Evolutionary conservation across 2,329 filamentous ascomycete genomes (phyloP).

Genomic region (Aspergillus sclerotialis): DNA sequence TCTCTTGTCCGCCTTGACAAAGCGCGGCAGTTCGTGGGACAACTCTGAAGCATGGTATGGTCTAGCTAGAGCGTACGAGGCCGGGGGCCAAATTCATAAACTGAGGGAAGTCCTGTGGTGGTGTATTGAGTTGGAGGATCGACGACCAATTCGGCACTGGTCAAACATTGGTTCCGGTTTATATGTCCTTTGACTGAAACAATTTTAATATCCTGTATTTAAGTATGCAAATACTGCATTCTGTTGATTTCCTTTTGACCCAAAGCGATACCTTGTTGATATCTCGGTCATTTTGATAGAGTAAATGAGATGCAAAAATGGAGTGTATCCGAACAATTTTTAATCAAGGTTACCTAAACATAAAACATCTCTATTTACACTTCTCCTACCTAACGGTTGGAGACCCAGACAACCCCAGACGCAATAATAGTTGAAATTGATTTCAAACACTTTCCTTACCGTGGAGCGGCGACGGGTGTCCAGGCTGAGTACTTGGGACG

Average conservation of each 20-base stretch:
- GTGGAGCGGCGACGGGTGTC: constrained; percentile 29
- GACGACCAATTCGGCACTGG: constrained; percentile 73
- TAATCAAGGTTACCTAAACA: constrained; percentile 17
- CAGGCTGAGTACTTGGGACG: constrained; percentile 29
- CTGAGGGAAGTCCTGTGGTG: constrained; percentile 94
- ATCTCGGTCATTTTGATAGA: constrained; percentile 5
- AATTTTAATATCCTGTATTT: constrained; percentile 4
- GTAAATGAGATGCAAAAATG: constrained; percentile 1
- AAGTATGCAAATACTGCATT: constrained; percentile 4
- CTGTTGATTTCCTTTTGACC: constrained; percentile 7
- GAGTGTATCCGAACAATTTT: constrained; percentile 8
- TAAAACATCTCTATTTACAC: constrained; percentile 32
- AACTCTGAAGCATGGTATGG: constrained; percentile 88
- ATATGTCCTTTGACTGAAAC: constrained; percentile 49
- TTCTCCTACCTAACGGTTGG: constrained; percentile 9
- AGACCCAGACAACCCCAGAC: constrained; percentile 7
- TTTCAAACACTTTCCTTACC: constrained; percentile 19
- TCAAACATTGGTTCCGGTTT: constrained; percentile 59
- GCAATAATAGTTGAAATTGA: constrained; percentile 10
- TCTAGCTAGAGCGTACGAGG: constrained; percentile 79
- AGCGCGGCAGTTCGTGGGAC: constrained; percentile 83
- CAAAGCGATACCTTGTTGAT: constrained; percentile 22
- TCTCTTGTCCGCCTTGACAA: constrained; percentile 74
- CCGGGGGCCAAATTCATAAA: constrained; percentile 76
- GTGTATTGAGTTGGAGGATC: constrained; percentile 92